Conservation (phyloP, 129 eudicot species). For the Pseudognaphalium luteoalbum region DNA sequence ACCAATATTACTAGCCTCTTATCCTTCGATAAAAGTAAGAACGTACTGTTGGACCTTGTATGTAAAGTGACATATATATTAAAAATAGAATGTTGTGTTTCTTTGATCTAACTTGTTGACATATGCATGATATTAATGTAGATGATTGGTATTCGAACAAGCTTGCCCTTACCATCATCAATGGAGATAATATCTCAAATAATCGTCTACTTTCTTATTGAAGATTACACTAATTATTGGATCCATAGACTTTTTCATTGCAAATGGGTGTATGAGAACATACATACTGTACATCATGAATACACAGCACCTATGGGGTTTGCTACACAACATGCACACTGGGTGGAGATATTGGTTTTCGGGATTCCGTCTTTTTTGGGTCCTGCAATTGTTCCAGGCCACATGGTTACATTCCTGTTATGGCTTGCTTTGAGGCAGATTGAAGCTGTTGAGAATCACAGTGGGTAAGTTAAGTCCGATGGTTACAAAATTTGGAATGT, state of each 20-base stretch:
- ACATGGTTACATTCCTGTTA: conserved; percentile 70
- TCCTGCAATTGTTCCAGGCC: conserved; percentile 79
- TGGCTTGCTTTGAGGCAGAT: conserved; percentile 76
- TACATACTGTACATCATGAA: conserved; percentile 85
- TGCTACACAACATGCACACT: conserved; percentile 78
- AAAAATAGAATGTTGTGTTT: background rate
- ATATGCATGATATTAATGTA: conserved; percentile 2
- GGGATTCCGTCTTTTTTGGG: conserved; percentile 84
- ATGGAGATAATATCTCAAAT: conserved; percentile 23
- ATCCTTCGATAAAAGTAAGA: conserved; percentile 59
- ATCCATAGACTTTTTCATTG: conserved; percentile 63
- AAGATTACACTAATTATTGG: conserved; percentile 85
- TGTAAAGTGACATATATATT: background rate
- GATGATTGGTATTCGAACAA: conserved; percentile 29
- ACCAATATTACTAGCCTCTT: conserved; percentile 74
- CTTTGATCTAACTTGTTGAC: background rate
- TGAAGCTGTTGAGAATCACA: conserved; percentile 87
- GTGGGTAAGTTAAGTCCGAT: conserved; percentile 50
- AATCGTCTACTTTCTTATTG: conserved; percentile 37
- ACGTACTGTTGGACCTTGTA: background rate
- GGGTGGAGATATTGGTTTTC: conserved; percentile 72
- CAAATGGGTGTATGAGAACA: conserved; percentile 75
- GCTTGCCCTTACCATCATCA: conserved; percentile 22
- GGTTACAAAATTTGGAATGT: background rate
- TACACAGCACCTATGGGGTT: conserved; percentile 74